Evolutionary conservation across 2,329 filamentous ascomycete genomes (phyloP).

Genomic region (Colletotrichum chrysophilum): DNA sequence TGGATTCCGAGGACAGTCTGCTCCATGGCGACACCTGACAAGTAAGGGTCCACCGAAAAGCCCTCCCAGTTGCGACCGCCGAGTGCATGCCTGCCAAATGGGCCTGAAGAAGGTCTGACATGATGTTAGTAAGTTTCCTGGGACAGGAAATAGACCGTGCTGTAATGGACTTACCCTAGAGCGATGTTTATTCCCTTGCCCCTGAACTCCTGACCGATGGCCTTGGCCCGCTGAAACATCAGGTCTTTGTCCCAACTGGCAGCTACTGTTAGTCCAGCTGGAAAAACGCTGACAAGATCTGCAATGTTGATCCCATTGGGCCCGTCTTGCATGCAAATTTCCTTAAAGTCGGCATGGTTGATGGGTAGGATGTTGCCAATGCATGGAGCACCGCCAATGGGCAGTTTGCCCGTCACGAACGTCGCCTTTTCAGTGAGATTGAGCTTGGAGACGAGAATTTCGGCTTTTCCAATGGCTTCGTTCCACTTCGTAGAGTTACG

Average conservation of each 20-base stretch:
- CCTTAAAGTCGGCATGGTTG: slow-evolving; percentile 67
- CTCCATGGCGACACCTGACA: slow-evolving; percentile 66
- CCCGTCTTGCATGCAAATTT: slow-evolving; percentile 80
- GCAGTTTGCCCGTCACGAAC: slow-evolving; percentile 73
- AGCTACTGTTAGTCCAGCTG: slow-evolving; percentile 78
- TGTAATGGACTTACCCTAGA: slow-evolving; percentile 53
- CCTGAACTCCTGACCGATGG: slow-evolving; percentile 72
- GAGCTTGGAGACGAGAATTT: no score
- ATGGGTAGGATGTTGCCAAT: slow-evolving; percentile 67
- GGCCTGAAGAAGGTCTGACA: slow-evolving; percentile 69
- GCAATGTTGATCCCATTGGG: slow-evolving; percentile 67
- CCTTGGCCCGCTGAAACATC: slow-evolving; percentile 73
- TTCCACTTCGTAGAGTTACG: neutral
- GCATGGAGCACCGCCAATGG: slow-evolving; percentile 75
- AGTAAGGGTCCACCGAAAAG: slow-evolving; percentile 79
- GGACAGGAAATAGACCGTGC: neutral
- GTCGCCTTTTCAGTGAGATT: slow-evolving; percentile 79
- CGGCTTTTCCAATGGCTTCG: neutral
- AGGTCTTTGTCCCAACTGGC: slow-evolving; percentile 80
- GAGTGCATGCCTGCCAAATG: slow-evolving; percentile 73
- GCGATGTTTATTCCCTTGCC: slow-evolving; percentile 75
- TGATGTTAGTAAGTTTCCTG: neutral
- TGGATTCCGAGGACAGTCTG: slow-evolving; percentile 67
- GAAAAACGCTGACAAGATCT: slow-evolving; percentile 64
- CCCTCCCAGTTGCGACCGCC: slow-evolving; percentile 87